Evolutionary conservation across 768 basidiomycete species (phyloP).

Genomic region (Termitomyces bulborhizus): DNA sequence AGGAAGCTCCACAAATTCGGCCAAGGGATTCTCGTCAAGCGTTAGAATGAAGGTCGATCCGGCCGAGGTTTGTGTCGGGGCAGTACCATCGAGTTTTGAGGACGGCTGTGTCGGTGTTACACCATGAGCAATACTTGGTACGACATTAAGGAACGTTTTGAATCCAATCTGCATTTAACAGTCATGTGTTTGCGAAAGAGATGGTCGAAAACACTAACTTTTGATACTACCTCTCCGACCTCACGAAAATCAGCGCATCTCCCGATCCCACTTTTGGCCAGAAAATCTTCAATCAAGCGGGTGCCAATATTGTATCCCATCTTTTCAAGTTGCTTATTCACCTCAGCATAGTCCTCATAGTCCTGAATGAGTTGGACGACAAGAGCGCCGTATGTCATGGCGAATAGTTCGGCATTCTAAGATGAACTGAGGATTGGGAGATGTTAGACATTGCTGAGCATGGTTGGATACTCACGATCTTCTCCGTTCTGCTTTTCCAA

Average conservation of each 20-base stretch:
- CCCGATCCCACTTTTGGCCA: constrained; percentile 89
- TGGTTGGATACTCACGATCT: constrained; percentile 60
- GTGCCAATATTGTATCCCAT: constrained; percentile 99
- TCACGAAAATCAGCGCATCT: constrained; percentile 91
- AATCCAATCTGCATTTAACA: constrained; percentile 74
- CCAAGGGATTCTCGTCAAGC: constrained; percentile 92
- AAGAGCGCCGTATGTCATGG: constrained; percentile 93
- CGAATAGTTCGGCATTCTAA: constrained; percentile 96
- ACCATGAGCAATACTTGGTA: constrained; percentile 73
- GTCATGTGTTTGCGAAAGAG: neutral
- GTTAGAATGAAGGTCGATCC: constrained; percentile 75
- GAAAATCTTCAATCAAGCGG: constrained; percentile 93
- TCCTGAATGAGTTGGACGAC: constrained; percentile 99
- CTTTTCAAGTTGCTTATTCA: constrained; percentile 95
- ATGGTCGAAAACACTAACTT: constrained; percentile 44
- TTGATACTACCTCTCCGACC: constrained; percentile 91
- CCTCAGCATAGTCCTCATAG: constrained; percentile 95
- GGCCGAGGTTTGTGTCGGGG: constrained; percentile 33
- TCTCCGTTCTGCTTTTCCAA: constrained; percentile 92
- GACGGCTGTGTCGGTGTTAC: constrained; percentile 43
- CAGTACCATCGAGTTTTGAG: constrained; percentile 39
- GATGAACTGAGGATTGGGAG: constrained; percentile 14
- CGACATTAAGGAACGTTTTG: constrained; percentile 94
- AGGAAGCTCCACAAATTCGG: constrained; percentile 96
- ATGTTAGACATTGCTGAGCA: neutral